Evolutionary conservation across 805 yeast genomes (phyloP).

Genomic region (Kuraishia capsulata): DNA sequence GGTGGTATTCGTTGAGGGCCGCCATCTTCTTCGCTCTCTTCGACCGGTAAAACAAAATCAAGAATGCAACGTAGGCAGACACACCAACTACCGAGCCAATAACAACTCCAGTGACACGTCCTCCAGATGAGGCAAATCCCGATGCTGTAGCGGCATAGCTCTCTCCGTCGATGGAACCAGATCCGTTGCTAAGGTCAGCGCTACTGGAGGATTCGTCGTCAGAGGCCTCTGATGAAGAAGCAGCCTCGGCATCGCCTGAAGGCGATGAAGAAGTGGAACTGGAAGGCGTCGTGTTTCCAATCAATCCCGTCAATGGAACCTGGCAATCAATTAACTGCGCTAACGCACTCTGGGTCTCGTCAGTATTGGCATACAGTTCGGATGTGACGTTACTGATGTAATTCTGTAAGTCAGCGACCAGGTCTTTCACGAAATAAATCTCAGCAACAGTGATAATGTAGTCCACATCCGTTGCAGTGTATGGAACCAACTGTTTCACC

Average conservation of each 20-base stretch:
- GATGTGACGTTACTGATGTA: constrained; percentile 46
- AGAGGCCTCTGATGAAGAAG: constrained; percentile 6
- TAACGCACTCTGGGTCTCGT: constrained; percentile 43
- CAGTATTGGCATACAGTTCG: constrained; percentile 48
- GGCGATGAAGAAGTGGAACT: constrained; percentile 7
- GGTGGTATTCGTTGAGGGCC: constrained; percentile 5
- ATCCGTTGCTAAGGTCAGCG: constrained; percentile 3
- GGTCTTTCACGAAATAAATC: constrained; percentile 62
- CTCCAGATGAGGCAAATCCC: constrained; percentile 6
- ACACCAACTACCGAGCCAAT: constrained; percentile 81
- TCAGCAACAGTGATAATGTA: constrained; percentile 86
- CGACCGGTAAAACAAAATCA: constrained; percentile 44
- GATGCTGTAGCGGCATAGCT: constrained; percentile 8
- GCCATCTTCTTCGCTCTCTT: constrained; percentile 18
- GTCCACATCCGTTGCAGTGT: constrained; percentile 39
- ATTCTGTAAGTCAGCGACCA: constrained; percentile 39
- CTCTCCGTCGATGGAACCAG: constrained; percentile 19
- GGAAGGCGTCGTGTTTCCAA: constrained; percentile 8
- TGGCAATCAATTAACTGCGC: constrained; percentile 65
- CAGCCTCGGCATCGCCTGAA: constrained; percentile 5
- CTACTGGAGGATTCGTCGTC: constrained; percentile 3
- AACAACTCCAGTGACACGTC: constrained; percentile 66
- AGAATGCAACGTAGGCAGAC: constrained; percentile 48
- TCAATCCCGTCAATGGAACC: constrained; percentile 46
- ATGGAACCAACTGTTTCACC: constrained; percentile 70